Percentiles rank a stretch among this genome's conserved stretches.
Evolutionary conservation across 2,329 filamentous ascomycete genomes (phyloP).

Genomic region (Malbranchea zuffiana): DNA sequence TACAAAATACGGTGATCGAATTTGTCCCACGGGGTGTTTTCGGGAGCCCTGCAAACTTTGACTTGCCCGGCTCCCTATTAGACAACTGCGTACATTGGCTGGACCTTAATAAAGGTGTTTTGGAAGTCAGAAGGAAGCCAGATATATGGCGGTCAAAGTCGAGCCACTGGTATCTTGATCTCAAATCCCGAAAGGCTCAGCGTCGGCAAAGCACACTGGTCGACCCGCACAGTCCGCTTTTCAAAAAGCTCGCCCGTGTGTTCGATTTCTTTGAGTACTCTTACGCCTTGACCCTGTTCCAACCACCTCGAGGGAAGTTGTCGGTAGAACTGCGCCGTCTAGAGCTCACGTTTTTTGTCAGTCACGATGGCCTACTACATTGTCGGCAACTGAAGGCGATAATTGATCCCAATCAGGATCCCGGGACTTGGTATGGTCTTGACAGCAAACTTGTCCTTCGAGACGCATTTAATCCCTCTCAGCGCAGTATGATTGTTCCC

Average conservation of each 20-base stretch:
- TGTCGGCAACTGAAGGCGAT: conserved; percentile 43
- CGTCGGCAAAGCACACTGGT: conserved; percentile 27
- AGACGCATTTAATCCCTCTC: conserved; percentile 3
- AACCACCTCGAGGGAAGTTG: conserved; percentile 28
- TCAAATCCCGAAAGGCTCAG: conserved; percentile 15
- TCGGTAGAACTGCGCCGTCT: conserved; percentile 39
- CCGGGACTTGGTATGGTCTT: conserved; percentile 43
- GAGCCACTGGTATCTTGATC: conserved; percentile 24
- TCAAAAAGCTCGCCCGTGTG: conserved; percentile 24
- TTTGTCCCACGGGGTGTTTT: conserved; percentile 25
- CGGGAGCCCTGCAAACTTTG: conserved; percentile 11
- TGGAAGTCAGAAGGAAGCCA: conserved; percentile 25
- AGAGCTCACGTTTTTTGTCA: conserved; percentile 39
- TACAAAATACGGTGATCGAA: conserved; percentile 16
- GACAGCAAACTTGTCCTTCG: conserved; percentile 40
- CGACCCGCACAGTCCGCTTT: conserved; percentile 32
- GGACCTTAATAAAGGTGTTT: conserved; percentile 17
- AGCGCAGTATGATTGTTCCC: conserved; percentile 32
- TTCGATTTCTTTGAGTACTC: conserved; percentile 43
- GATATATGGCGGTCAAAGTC: conserved; percentile 20
- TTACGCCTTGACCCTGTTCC: conserved; percentile 37
- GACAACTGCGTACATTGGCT: conserved; percentile 41
- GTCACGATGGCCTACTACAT: conserved; percentile 21
- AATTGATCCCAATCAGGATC: conserved; percentile 37
- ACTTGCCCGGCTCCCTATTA: conserved; percentile 29